A percentile compares a stretch with the other conserved stretches of the same genome.
These are phyloP conservation scores for Suillus clintonianus DNA, from an alignment of 768 basidiomycete genomes.

Conservation along the genomic window DNA sequence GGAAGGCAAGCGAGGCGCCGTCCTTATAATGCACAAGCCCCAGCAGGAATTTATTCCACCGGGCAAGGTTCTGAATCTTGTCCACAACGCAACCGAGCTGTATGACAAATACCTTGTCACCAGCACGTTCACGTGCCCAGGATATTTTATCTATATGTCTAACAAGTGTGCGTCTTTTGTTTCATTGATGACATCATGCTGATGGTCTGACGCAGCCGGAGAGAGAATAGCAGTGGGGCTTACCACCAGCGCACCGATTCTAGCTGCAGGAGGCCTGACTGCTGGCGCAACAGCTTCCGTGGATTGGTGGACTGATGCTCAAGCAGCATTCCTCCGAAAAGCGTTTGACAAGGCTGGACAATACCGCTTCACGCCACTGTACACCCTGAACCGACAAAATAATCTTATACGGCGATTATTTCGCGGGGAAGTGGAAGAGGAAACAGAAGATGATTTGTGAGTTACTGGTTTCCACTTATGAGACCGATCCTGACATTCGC, in stretches of 20 bases:
- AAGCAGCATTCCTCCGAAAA: slow-evolving; percentile 22
- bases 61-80: slow-evolving; percentile 21
- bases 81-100: slow-evolving; percentile 27
- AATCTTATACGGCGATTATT: slow-evolving; percentile 1
- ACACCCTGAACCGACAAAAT: slow-evolving; percentile 17
- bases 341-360: slow-evolving; percentile 20
- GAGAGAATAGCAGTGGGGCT: slow-evolving; percentile 27
- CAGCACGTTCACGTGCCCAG: slow-evolving; percentile 31
- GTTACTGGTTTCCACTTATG: slow-evolving; percentile 3
- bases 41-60: slow-evolving; percentile 20
- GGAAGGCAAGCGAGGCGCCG: slow-evolving; percentile 30
- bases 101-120: slow-evolving; percentile 36
- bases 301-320: slow-evolving; percentile 23
- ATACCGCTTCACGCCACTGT: slow-evolving; percentile 30
- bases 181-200: slow-evolving; percentile 1
- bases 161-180: slow-evolving; percentile 16
- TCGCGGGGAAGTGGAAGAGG: slow-evolving; percentile 8
- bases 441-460: slow-evolving; percentile 15
- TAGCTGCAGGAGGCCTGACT: slow-evolving; percentile 4
- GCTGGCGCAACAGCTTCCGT: slow-evolving; percentile 14
- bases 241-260: slow-evolving; percentile 13
- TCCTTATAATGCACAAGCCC: slow-evolving; percentile 36
- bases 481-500: background rate
- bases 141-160: slow-evolving; percentile 35
- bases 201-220: slow-evolving; percentile 16